phyloP scores from a whole-genome alignment of 805 yeast genomes.

The Sugiyamaella smithiae region DNA sequence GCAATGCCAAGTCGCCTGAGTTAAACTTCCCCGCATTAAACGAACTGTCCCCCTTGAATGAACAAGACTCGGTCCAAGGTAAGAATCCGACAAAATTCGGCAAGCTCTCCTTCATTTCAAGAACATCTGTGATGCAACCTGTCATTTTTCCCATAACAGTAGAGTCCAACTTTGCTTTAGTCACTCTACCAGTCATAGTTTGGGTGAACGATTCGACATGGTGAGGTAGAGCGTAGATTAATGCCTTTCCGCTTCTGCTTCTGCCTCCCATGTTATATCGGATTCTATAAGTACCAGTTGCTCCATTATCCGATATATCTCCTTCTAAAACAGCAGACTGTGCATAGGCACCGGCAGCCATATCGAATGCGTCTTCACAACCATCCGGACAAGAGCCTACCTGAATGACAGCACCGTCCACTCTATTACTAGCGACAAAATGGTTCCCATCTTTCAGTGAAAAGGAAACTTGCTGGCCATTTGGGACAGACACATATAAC shows the following conservation, averaged over 20 bases:
- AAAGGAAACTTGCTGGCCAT: slow-evolving; percentile 25
- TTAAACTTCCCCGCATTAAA: slow-evolving; percentile 8
- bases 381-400: slow-evolving; percentile 20
- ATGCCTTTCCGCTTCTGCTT: slow-evolving; percentile 37
- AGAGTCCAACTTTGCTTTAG: slow-evolving; percentile 32
- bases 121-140: slow-evolving; percentile 35
- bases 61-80: slow-evolving; percentile 49
- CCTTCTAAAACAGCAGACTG: slow-evolving; percentile 50
- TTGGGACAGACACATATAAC: slow-evolving; percentile 45
- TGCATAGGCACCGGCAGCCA: slow-evolving; percentile 69
- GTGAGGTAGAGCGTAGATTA: slow-evolving; percentile 71
- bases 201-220: slow-evolving; percentile 48
- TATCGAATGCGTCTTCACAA: slow-evolving; percentile 43
- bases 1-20: slow-evolving; percentile 5
- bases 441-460: slow-evolving; percentile 18
- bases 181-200: slow-evolving; percentile 13
- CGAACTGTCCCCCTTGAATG: slow-evolving; percentile 5
- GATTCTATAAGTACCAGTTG: slow-evolving; percentile 49
- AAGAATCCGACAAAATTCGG: slow-evolving; percentile 48
- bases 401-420: slow-evolving; percentile 27
- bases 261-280: slow-evolving; percentile 46
- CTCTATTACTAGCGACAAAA: slow-evolving; percentile 31
- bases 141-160: slow-evolving; percentile 44
- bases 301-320: slow-evolving; percentile 38
- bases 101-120: slow-evolving; percentile 38